These are phyloP conservation scores for Chalciporus sp. DNA, from an alignment of 1,284 basidiomycete species.

Conservation along the genomic window DNA sequence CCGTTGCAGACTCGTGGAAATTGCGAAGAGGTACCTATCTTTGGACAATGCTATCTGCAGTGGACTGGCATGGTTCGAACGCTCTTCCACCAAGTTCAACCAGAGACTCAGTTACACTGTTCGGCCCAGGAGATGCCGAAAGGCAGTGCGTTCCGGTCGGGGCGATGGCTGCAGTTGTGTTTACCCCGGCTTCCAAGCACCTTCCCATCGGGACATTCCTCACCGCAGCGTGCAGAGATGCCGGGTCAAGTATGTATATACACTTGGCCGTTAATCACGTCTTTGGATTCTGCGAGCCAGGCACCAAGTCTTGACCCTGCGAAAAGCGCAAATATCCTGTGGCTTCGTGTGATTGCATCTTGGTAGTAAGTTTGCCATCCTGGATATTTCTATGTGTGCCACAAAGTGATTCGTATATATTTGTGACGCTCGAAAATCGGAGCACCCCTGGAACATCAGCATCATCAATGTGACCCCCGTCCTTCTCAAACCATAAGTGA, in stretches of 20 bases:
- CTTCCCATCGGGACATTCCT: not conserved
- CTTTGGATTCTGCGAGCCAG: too few species aligned
- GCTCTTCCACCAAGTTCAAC: not conserved
- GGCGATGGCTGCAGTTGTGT: not conserved
- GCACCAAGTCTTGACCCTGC: too few species aligned
- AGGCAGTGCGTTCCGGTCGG: not conserved
- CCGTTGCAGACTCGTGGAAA: not conserved
- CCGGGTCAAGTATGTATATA: constrained; percentile 1
- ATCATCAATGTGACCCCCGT: too few species aligned
- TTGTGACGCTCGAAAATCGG: too few species aligned
- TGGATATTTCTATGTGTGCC: too few species aligned
- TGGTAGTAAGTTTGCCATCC: too few species aligned
- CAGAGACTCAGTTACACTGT: not conserved
- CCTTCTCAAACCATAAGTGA: too few species aligned
- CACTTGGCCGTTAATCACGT: not conserved
- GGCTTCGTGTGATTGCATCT: too few species aligned
- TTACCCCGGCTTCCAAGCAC: not conserved
- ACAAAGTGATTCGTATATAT: not conserved
- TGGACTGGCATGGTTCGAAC: not conserved
- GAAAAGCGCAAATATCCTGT: too few species aligned
- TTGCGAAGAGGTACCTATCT: not conserved
- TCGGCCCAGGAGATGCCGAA: not conserved
- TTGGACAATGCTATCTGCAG: not conserved
- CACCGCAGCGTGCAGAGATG: not conserved
- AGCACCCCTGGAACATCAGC: too few species aligned